phyloP scores from a whole-genome alignment of 257 asterid species.

The Voacanga thouarsii region DNA sequence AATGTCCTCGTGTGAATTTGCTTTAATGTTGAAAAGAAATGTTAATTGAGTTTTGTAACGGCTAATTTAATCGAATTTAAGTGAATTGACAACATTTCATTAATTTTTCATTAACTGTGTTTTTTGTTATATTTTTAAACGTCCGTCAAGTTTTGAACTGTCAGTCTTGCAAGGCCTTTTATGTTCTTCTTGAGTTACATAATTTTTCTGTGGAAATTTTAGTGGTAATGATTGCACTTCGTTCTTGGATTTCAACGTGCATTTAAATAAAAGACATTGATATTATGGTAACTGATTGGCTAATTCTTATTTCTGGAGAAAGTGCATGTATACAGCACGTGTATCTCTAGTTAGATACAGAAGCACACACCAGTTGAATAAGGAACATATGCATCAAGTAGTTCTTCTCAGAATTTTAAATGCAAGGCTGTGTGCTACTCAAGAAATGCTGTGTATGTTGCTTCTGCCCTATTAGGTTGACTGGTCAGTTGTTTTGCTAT shows the following conservation, averaged over 20 bases:
- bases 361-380: background rate
- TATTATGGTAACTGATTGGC: background rate
- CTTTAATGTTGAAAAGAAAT: background rate
- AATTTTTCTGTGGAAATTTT: background rate
- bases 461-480: background rate
- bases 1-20: background rate
- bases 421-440: background rate
- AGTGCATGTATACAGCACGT: background rate
- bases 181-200: background rate
- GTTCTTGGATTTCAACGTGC: background rate
- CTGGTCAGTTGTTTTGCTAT: background rate
- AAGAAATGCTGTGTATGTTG: background rate
- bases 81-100: background rate
- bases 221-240: background rate
- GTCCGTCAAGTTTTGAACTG: slow-evolving; percentile 3
- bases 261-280: background rate
- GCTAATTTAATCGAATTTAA: background rate
- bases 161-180: background rate
- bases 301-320: background rate
- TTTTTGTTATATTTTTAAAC: background rate
- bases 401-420: background rate
- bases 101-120: slow-evolving; percentile 1
- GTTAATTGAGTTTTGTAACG: background rate
- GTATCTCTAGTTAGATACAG: background rate
- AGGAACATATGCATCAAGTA: background rate